Percentiles rank a stretch among this genome's conserved stretches.
Evolutionary conservation across 208 protist species (phyloP).

Genomic region (Acanthamoeba lenticulata): DNA sequence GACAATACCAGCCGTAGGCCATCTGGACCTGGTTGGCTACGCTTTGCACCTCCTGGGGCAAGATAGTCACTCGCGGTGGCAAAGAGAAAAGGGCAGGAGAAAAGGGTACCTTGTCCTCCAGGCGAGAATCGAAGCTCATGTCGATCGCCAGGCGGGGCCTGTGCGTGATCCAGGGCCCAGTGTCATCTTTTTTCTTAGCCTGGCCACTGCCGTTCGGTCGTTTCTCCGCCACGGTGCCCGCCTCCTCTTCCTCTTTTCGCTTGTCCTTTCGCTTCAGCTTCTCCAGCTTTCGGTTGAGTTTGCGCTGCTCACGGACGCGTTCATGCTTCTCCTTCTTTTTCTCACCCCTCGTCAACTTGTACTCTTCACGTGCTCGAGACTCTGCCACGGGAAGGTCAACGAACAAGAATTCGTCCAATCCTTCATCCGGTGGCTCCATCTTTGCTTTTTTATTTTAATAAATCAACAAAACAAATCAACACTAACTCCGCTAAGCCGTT

Average conservation of each 20-base stretch:
- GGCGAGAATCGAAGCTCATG: conserved; percentile 28
- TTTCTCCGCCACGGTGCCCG: not conserved
- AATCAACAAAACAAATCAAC: not conserved
- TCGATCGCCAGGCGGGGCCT: conserved; percentile 12
- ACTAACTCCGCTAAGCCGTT: not conserved
- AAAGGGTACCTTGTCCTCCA: conserved; percentile 1
- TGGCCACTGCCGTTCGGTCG: not conserved
- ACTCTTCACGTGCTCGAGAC: not conserved
- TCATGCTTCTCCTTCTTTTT: not conserved
- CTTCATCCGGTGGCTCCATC: not conserved
- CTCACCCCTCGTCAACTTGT: conserved; percentile 4
- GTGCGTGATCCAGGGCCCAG: not conserved
- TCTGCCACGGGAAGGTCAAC: not conserved
- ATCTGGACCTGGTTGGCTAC: conserved; percentile 58
- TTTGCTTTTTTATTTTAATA: not conserved
- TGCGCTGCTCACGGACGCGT: not conserved
- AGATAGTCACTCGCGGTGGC: not conserved
- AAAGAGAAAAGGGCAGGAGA: not conserved
- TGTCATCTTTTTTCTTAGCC: not conserved
- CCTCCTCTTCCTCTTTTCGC: not conserved
- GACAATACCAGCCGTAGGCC: conserved; percentile 40
- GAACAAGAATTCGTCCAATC: not conserved
- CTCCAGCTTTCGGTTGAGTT: not conserved
- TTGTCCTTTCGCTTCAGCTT: not conserved
- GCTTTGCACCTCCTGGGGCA: conserved; percentile 21